phyloP scores from a whole-genome alignment of 805 yeast genomes.

The Zygotorulaspora danielsina region DNA sequence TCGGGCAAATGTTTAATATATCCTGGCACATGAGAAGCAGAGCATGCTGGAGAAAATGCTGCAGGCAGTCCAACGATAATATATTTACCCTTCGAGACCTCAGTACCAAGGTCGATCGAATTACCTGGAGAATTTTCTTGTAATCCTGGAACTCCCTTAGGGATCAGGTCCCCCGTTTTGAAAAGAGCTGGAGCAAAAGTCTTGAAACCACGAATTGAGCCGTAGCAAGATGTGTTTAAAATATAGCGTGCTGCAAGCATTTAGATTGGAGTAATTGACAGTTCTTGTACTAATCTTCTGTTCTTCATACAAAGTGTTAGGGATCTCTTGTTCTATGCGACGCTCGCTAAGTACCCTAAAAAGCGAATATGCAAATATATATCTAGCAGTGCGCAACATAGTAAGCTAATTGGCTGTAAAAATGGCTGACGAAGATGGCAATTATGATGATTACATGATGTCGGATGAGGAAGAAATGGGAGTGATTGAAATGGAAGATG shows the following conservation, averaged over 20 bases:
- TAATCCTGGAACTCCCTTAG: constrained; percentile 47
- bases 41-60: constrained; percentile 80
- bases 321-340: too few relatives aligned
- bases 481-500: constrained; percentile 28
- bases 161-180: constrained; percentile 58
- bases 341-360: too few relatives aligned
- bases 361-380: too few relatives aligned
- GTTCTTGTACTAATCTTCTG: too few relatives aligned
- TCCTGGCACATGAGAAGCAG: constrained; percentile 68
- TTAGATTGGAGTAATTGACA: too few relatives aligned
- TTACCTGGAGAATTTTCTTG: constrained; percentile 64
- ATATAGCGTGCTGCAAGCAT: background rate
- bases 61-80: constrained; percentile 69
- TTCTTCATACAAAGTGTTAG: too few relatives aligned
- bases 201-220: constrained; percentile 23
- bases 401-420: too few relatives aligned
- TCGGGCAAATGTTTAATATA: constrained; percentile 47
- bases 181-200: constrained; percentile 32
- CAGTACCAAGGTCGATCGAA: constrained; percentile 50
- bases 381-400: too few relatives aligned
- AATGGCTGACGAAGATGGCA: constrained; percentile 21
- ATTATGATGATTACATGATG: constrained; percentile 34
- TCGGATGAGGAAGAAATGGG: constrained; percentile 31
- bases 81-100: constrained; percentile 45
- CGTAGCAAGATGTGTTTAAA: background rate